These are phyloP conservation scores for Phoenix dactylifera DNA, from an alignment of 176 grass and related monocot species.

Conservation along the genomic window DNA sequence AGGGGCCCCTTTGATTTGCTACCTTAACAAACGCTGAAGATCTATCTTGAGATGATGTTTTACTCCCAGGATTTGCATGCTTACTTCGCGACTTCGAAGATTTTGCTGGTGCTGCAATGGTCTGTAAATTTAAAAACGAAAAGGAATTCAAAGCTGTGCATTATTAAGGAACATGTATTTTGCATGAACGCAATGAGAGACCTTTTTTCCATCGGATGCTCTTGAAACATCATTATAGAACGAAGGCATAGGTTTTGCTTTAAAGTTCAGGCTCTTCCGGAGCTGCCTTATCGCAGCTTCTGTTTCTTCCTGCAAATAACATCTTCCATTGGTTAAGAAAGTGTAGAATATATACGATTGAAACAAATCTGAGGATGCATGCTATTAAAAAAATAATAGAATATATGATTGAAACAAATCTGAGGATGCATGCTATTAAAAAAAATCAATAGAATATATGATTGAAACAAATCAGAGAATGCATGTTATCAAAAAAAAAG, in stretches of 20 bases:
- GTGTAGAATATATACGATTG: too few relatives aligned
- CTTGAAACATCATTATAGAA: constrained; percentile 6
- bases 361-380: too few relatives aligned
- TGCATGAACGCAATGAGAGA: not conserved
- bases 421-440: too few relatives aligned
- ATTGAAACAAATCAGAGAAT: too few relatives aligned
- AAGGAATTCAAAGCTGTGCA: not conserved
- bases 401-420: too few relatives aligned
- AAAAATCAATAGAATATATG: too few relatives aligned
- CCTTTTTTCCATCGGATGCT: not conserved
- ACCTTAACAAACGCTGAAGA: not conserved
- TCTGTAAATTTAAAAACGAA: not conserved
- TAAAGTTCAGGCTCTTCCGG: constrained; percentile 21
- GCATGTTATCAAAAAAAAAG: too few relatives aligned
- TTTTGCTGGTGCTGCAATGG: not conserved
- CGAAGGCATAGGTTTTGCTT: constrained; percentile 26
- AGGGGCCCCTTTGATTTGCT: not conserved
- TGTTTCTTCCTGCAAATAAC: constrained; percentile 11
- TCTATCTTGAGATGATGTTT: not conserved
- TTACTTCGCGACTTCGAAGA: constrained; percentile 2
- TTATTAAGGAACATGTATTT: not conserved
- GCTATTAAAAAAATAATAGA: too few relatives aligned
- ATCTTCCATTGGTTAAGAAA: too few relatives aligned
- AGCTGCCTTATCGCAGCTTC: constrained; percentile 17
- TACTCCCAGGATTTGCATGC: not conserved